phyloP scores from a whole-genome alignment of 192 early-diverging fungal genomes.

The Entomortierella chlamydospora region DNA sequence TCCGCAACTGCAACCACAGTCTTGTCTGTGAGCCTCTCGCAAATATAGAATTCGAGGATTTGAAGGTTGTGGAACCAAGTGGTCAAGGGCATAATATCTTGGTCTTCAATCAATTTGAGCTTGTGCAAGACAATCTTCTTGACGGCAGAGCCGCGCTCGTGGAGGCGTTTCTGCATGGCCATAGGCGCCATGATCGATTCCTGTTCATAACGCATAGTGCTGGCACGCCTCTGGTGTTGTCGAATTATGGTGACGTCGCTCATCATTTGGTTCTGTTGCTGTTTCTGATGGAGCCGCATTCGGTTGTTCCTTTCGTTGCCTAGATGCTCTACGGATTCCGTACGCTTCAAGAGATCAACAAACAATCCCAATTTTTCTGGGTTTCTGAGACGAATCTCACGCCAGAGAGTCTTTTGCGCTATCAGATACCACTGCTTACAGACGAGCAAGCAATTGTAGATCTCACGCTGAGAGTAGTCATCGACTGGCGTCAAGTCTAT shows the following conservation, averaged over 20 bases:
- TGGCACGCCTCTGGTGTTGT: background rate
- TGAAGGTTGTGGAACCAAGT: slow-evolving; percentile 51
- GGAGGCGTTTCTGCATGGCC: slow-evolving; percentile 44
- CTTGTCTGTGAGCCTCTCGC: slow-evolving; percentile 58
- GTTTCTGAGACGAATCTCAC: slow-evolving; percentile 47
- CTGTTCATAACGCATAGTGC: background rate
- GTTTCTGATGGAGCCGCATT: background rate
- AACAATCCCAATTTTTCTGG: slow-evolving; percentile 28
- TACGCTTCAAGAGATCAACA: slow-evolving; percentile 38
- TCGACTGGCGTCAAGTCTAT: slow-evolving; percentile 38
- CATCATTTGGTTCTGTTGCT: too few relatives aligned
- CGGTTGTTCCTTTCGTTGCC: slow-evolving; percentile 28
- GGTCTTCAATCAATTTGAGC: slow-evolving; percentile 44
- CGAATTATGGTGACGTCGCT: background rate
- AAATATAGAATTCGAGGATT: slow-evolving; percentile 65
- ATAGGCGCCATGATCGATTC: slow-evolving; percentile 28
- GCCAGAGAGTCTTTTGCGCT: slow-evolving; percentile 52
- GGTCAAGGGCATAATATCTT: slow-evolving; percentile 31
- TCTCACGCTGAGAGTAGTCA: slow-evolving; percentile 48
- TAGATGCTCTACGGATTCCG: slow-evolving; percentile 31
- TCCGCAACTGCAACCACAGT: slow-evolving; percentile 54
- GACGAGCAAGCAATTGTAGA: slow-evolving; percentile 42
- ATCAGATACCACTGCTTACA: slow-evolving; percentile 49
- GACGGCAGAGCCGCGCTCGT: slow-evolving; percentile 35
- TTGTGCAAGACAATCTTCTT: slow-evolving; percentile 52